Conservation (phyloP, 148 eudicot species). For the Limonium bicolor region DNA sequence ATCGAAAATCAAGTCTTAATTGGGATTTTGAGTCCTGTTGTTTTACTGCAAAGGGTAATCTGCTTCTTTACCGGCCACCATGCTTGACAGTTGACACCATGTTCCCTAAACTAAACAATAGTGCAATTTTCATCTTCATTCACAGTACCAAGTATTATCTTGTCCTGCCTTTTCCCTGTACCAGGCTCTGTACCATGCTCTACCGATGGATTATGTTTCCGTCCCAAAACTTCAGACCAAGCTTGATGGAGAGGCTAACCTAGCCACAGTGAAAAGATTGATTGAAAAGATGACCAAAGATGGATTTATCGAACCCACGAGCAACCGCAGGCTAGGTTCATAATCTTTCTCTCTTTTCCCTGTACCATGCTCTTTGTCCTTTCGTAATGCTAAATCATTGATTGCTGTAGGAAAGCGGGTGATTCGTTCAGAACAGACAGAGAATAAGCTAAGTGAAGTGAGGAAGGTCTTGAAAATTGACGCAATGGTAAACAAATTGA, state of each 20-base stretch:
- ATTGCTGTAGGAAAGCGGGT: conserved; percentile 77
- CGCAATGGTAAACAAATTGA: conserved; percentile 31
- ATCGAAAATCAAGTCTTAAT: too few relatives aligned
- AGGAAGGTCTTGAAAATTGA: conserved; percentile 41
- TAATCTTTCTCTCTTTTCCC: conserved; percentile 2
- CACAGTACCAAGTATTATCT: too few relatives aligned
- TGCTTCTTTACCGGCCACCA: too few relatives aligned
- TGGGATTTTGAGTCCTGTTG: too few relatives aligned
- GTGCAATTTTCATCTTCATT: too few relatives aligned
- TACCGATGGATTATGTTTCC: conserved; percentile 65
- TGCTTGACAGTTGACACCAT: too few relatives aligned
- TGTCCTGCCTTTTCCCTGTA: too few relatives aligned
- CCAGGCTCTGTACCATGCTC: conserved; percentile 89
- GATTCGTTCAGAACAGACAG: conserved; percentile 62
- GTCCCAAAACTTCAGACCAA: conserved; percentile 65
- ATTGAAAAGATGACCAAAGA: conserved; percentile 75
- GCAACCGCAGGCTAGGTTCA: conserved; percentile 71
- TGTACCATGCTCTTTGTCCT: neutral
- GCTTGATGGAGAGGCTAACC: conserved; percentile 69
- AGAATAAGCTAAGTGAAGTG: conserved; percentile 70
- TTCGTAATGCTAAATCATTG: neutral
- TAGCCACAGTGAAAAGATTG: conserved; percentile 47
- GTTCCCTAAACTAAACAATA: too few relatives aligned
- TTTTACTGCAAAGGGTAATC: too few relatives aligned
- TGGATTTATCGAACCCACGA: conserved; percentile 63